Conservation (phyloP, 2,329 filamentous ascomycete species). For the Metarhizium rileyi region DNA sequence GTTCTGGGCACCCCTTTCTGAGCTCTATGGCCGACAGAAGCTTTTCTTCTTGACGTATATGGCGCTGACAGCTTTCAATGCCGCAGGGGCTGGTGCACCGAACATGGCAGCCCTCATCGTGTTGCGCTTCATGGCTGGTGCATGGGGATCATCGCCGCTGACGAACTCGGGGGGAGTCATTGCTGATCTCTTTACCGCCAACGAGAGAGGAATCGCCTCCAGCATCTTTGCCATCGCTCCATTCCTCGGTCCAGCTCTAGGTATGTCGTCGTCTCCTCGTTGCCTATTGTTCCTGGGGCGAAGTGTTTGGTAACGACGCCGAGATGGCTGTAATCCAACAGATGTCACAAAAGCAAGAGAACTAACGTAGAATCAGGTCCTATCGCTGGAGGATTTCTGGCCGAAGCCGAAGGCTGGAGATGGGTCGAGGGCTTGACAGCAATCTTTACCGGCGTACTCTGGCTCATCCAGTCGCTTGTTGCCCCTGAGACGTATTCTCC, state of each 20-base stretch:
- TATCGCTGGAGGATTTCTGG: slow-evolving; percentile 53
- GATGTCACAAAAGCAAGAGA: not conserved
- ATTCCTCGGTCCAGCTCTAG: slow-evolving; percentile 50
- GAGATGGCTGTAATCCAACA: not conserved
- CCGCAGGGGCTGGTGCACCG: slow-evolving; percentile 44
- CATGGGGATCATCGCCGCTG: slow-evolving; percentile 52
- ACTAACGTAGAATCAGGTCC: slow-evolving; percentile 30
- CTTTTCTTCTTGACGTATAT: slow-evolving; percentile 51
- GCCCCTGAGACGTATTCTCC: slow-evolving; percentile 54
- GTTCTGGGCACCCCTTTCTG: slow-evolving; percentile 56
- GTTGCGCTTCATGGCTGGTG: slow-evolving; percentile 59
- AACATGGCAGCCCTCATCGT: slow-evolving; percentile 52
- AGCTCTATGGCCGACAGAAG: slow-evolving; percentile 51
- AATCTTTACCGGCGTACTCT: slow-evolving; percentile 50
- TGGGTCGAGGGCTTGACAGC: slow-evolving; percentile 56
- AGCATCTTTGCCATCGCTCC: slow-evolving; percentile 52
- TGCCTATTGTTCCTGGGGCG: not conserved
- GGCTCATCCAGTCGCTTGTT: slow-evolving; percentile 39
- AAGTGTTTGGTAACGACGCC: not conserved
- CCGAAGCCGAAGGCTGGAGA: slow-evolving; percentile 49
- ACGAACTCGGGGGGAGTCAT: slow-evolving; percentile 55
- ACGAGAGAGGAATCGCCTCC: slow-evolving; percentile 47
- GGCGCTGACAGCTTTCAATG: slow-evolving; percentile 51
- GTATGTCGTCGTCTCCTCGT: slow-evolving; percentile 18
- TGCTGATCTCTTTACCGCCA: slow-evolving; percentile 50